A percentile compares a stretch with the other conserved stretches of the same genome.
phyloP scores from a whole-genome alignment of 2,329 filamentous ascomycete genomes.

The Coniochaeta prunicola region DNA sequence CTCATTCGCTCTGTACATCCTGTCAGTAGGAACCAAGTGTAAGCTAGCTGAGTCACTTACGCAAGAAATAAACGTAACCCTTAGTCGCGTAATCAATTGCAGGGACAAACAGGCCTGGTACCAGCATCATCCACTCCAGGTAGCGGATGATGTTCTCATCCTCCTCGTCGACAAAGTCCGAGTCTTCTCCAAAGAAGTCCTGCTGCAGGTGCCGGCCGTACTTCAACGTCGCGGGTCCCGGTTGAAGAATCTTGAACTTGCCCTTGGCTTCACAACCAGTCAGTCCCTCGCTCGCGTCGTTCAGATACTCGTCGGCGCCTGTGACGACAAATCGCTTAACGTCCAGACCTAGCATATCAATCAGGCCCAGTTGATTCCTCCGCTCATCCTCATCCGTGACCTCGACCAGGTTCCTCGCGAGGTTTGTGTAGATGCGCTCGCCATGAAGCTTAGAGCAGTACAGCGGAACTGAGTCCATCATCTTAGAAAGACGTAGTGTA shows the following conservation, averaged over 20 bases:
- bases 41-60: slow-evolving; percentile 45
- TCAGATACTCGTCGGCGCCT: slow-evolving; percentile 49
- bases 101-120: slow-evolving; percentile 42
- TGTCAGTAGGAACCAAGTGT: neutral
- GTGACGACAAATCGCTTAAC: slow-evolving; percentile 64
- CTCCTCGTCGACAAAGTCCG: slow-evolving; percentile 45
- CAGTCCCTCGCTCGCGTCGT: slow-evolving; percentile 34
- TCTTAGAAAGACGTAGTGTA: slow-evolving; percentile 62
- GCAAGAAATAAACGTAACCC: slow-evolving; percentile 76
- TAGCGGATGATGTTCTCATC: slow-evolving; percentile 69
- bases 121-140: slow-evolving; percentile 76
- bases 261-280: slow-evolving; percentile 30
- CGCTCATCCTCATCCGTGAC: slow-evolving; percentile 61
- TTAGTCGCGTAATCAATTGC: slow-evolving; percentile 45
- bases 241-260: slow-evolving; percentile 44
- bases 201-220: slow-evolving; percentile 59
- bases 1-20: slow-evolving; percentile 35
- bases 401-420: slow-evolving; percentile 71
- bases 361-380: slow-evolving; percentile 61
- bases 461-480: slow-evolving; percentile 74
- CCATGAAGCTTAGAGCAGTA: slow-evolving; percentile 75
- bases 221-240: slow-evolving; percentile 41
- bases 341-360: slow-evolving; percentile 68
- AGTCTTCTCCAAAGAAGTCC: slow-evolving; percentile 63
- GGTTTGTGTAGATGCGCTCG: slow-evolving; percentile 57